Evolutionary conservation across 177 flowering plant species (phyloP), one percentile per base, ranked within the genome.

Genomic region (Tripterygium wilfordii): DNA sequence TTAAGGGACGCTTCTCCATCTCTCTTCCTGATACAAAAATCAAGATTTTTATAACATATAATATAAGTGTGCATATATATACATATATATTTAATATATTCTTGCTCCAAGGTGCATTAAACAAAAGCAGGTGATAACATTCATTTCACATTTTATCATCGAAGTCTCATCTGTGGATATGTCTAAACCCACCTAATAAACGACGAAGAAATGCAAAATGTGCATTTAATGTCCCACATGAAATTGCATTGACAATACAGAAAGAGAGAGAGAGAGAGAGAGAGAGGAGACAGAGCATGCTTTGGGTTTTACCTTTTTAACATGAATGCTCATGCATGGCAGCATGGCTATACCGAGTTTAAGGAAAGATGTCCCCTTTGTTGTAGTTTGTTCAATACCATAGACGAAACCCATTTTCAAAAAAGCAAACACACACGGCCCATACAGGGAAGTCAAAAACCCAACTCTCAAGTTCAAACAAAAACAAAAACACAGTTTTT

Each of bases 261-360:
- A 30, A 12, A 45, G 12, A 30, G 33, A 45, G 22, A 49, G 54
- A 42, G 48, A 35, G 49, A 22, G 49, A n/a, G n/a, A n/a, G n/a
- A n/a, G n/a, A n/a, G n/a, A n/a, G n/a, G n/a, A n/a, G n/a, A n/a
- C n/a, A n/a, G n/a, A 22, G n/a, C n/a, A n/a, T 36, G 16, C 12
- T 17, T 35, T 37, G 40, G 17, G 0, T 26, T 45, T n/a, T 52
- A 49, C 51, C 66, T 56, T 62, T 51, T 45, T n/a, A 36, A 45
- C 32, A 33, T 51, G 55, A 50, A 56, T 45, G 52, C 51, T 54
- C 1, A 40, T 62, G 57, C 57, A 62, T 62, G 66, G 61, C 56
- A 46, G 61, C 53, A 40, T 9, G 54, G 52, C 52, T 48, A 62
- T 55, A 36, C 47, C 47, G 30, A 29, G 30, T 36, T 37, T 37